Evolutionary conservation across 2,329 filamentous ascomycete species (phyloP).

Genomic region (Teratosphaeria nubilosa): DNA sequence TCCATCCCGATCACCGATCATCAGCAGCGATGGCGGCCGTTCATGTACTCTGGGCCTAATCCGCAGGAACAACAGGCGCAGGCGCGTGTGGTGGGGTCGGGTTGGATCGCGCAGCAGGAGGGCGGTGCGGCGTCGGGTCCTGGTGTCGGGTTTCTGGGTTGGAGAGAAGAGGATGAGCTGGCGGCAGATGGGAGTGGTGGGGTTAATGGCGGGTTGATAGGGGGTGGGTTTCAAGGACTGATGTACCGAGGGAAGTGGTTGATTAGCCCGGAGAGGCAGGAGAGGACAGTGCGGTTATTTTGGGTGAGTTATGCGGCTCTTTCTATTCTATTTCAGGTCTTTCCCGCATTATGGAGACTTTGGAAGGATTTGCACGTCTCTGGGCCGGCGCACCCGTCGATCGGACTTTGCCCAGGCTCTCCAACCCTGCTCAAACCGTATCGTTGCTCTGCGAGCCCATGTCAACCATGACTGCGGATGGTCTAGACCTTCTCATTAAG

Average conservation of each 20-base stretch:
- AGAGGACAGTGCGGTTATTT: conserved; percentile 23
- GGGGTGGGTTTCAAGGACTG: conserved; percentile 32
- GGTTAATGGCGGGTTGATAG: conserved; percentile 24
- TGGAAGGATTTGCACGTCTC: background rate
- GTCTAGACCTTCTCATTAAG: too few relatives aligned
- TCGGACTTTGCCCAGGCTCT: background rate
- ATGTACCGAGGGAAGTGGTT: conserved; percentile 30
- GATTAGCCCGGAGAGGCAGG: conserved; percentile 30
- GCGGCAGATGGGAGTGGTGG: conserved; percentile 19
- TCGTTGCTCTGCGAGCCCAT: background rate
- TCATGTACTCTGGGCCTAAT: conserved; percentile 28
- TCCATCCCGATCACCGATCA: conserved; percentile 24
- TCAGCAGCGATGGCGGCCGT: conserved; percentile 25
- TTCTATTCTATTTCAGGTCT: background rate
- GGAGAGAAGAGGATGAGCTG: conserved; percentile 46
- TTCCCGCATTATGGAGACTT: background rate
- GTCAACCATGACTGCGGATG: too few relatives aligned
- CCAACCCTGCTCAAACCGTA: background rate
- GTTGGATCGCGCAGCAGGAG: conserved; percentile 42
- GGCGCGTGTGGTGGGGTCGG: conserved; percentile 29
- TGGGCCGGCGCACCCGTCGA: background rate
- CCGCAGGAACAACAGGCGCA: conserved; percentile 20
- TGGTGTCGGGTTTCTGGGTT: conserved; percentile 34
- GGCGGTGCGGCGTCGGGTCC: conserved; percentile 12
- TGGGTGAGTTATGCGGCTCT: conserved; percentile 18